phyloP scores from a whole-genome alignment of 257 asterid species.

The Capsicum chinense region DNA sequence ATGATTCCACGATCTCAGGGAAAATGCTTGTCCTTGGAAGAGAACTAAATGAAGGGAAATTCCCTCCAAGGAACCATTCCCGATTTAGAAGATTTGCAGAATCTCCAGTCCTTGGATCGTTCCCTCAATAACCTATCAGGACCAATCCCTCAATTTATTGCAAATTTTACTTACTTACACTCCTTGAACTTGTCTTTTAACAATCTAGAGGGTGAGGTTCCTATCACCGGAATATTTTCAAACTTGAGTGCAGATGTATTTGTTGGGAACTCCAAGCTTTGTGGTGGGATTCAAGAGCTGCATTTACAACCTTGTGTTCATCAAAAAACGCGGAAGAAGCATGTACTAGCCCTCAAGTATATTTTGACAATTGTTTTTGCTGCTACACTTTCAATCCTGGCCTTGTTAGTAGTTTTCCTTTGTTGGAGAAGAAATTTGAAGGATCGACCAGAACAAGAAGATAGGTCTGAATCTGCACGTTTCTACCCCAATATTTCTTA shows the following conservation, averaged over 20 bases:
- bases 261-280: too few species aligned
- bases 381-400: conserved; percentile 38
- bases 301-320: conserved; percentile 42
- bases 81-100: conserved; percentile 33
- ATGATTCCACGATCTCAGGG: conserved; percentile 44
- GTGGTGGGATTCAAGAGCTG: conserved; percentile 25
- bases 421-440: too few species aligned
- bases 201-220: too few species aligned
- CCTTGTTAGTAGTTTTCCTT: conserved; percentile 35
- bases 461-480: too few species aligned
- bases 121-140: conserved; percentile 51
- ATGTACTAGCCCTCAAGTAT: conserved; percentile 27
- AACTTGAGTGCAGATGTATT: too few species aligned
- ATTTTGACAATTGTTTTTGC: conserved; percentile 30
- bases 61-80: conserved; percentile 48
- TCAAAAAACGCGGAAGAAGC: conserved; percentile 29
- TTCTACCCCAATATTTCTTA: too few species aligned
- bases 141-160: conserved; percentile 44
- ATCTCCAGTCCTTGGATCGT: conserved; percentile 46
- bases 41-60: conserved; percentile 42
- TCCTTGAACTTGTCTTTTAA: too few species aligned
- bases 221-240: too few species aligned
- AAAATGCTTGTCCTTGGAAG: conserved; percentile 42
- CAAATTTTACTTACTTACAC: not conserved
- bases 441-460: too few species aligned